A percentile compares a stretch with the other conserved stretches of the same genome.
Evolutionary conservation across 2,329 filamentous ascomycete species (phyloP).

Genomic region (Thelonectria blattea): DNA sequence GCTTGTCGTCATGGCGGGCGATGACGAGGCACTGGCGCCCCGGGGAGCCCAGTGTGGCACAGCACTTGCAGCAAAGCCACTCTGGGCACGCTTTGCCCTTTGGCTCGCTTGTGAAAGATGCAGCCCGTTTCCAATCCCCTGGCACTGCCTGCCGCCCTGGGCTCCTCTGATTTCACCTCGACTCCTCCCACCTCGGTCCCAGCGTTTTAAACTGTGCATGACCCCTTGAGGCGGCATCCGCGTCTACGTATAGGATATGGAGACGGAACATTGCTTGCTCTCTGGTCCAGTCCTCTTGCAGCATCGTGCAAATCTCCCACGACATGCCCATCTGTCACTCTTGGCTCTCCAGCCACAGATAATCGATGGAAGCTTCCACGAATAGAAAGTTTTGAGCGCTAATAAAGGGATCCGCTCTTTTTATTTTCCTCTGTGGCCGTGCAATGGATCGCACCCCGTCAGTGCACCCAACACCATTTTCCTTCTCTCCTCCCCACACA

Average conservation of each 20-base stretch:
- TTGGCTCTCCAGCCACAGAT: constrained; percentile 13
- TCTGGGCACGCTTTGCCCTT: constrained; percentile 12
- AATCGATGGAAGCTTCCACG: not conserved
- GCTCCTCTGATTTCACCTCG: not conserved
- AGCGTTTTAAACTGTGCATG: not conserved
- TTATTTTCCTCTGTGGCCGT: constrained; percentile 11
- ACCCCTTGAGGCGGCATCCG: not conserved
- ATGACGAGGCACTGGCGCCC: constrained; percentile 49
- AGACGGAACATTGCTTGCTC: not conserved
- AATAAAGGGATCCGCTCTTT: constrained; percentile 2
- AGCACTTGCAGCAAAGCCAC: constrained; percentile 35
- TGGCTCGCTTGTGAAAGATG: not conserved
- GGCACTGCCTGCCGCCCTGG: constrained; percentile 35
- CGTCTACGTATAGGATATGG: not conserved
- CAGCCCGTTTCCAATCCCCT: not conserved
- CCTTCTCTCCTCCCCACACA: not conserved
- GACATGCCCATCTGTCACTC: constrained; percentile 1
- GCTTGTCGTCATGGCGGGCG: constrained; percentile 38
- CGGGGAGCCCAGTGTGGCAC: constrained; percentile 34
- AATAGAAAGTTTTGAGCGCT: not conserved
- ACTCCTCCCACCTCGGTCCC: not conserved
- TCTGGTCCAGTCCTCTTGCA: constrained; percentile 3
- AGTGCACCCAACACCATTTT: not conserved
- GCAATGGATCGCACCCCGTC: constrained; percentile 7
- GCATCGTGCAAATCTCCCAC: constrained; percentile 11